Percentiles rank a stretch among this genome's conserved stretches.
These are phyloP conservation scores for Ambrosiella cleistominuta DNA, from an alignment of 2,329 filamentous ascomycete genomes.

Conservation along the genomic window DNA sequence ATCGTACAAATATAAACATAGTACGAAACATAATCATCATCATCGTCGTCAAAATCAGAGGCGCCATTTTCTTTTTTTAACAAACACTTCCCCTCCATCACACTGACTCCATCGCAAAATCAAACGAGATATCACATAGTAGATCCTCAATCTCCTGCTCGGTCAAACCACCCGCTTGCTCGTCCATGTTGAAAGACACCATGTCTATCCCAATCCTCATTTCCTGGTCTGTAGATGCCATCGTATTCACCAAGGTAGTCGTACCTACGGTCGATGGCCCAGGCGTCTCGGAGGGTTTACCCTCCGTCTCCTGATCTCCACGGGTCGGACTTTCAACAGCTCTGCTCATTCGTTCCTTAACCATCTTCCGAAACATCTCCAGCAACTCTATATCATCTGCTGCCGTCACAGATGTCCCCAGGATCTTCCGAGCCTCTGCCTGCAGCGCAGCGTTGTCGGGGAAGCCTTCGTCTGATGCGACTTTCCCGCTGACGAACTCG, in stretches of 20 bases:
- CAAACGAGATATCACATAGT: conserved; percentile 8
- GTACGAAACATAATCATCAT: no score
- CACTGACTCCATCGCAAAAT: conserved; percentile 3
- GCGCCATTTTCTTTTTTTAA: not conserved
- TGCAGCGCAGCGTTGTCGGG: conserved; percentile 32
- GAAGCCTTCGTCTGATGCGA: conserved; percentile 23
- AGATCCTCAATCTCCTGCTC: conserved; percentile 9
- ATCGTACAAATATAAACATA: no score
- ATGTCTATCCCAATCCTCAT: not conserved
- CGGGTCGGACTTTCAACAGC: not conserved
- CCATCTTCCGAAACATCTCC: conserved; percentile 31
- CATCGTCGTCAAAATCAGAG: no score
- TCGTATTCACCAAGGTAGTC: not conserved
- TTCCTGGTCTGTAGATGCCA: not conserved
- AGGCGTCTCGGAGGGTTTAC: not conserved
- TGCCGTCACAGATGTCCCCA: conserved; percentile 28
- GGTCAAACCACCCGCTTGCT: not conserved
- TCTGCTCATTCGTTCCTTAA: not conserved
- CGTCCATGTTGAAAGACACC: not conserved
- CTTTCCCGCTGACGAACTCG: conserved; percentile 28
- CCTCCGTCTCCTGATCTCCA: not conserved
- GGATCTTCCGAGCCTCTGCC: conserved; percentile 30
- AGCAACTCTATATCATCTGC: conserved; percentile 37
- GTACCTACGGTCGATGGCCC: not conserved
- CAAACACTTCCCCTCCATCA: not conserved